Evolutionary conservation across 306 rosid species (phyloP), one percentile per base, ranked within the genome.

Genomic region (Luffa aegyptiaca): DNA sequence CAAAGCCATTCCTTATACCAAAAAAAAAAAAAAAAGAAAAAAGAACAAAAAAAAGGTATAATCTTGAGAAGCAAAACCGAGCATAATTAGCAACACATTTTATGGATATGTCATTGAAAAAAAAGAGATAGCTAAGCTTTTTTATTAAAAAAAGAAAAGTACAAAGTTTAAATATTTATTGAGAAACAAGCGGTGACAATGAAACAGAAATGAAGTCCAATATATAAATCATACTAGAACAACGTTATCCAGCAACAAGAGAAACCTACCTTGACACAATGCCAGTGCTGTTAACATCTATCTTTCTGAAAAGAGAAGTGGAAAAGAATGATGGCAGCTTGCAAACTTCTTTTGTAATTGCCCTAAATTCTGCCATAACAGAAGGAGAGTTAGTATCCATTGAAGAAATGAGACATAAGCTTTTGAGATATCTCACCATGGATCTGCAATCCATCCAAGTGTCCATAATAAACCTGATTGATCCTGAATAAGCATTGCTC

Each of bases 241-340:
- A 75, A n/a, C 6, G 6, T 57, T 57, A 39, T 80, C 63, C 74
- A 26, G 66, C 58, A 75, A 77, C 46, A 35, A 75, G 48, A 79
- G 63, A 44, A 46, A 73, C 73, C 79, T 85, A 96, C 99, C 98
- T 96, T 81, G 98, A 89, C 77, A 96, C 96, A 72, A 86, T 76
- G 72, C 96, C 98, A 68, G 97, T 84, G 87, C 89, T 88, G 64
- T 83, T 83, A 80, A 48, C 70, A 76, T 96, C 99, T 57, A 96
- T 93, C 97, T 91, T 93, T 87, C 81, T 85, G 87, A 91, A 96
- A 79, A 96, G 90, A 48, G 90, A 83, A 0, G 92, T 75, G 21
- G 97, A 93, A 87, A 91, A 86, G 84, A 93, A 96, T 58, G 97
- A 96, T 74, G 99, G 99, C 83, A 96, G 93, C 96, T 89, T 96